A percentile compares a stretch with the other conserved stretches of the same genome.
Conservation (phyloP, 176 grass and related monocot genomes). For the Cenchrus fungigraminus region DNA sequence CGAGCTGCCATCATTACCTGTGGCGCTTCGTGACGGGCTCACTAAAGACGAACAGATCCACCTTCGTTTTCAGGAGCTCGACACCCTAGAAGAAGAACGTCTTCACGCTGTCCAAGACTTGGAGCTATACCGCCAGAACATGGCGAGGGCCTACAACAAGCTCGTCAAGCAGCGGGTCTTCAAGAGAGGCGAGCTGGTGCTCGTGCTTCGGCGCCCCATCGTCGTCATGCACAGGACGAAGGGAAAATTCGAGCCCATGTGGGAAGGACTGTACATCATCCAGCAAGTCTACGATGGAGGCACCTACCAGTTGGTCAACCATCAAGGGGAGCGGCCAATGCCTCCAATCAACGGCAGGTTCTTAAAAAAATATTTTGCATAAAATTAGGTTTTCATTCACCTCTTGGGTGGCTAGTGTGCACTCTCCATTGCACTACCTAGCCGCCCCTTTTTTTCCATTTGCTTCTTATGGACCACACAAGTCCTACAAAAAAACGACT, state of each 20-base stretch:
- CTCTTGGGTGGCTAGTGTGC: too few relatives aligned
- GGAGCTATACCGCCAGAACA: background rate
- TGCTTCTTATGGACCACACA: background rate
- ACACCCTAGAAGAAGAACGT: background rate
- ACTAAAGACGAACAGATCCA: background rate
- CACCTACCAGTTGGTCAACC: too few relatives aligned
- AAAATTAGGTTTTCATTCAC: too few relatives aligned
- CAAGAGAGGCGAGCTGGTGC: background rate
- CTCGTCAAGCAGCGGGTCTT: background rate
- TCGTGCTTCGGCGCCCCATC: background rate
- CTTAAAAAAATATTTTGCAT: background rate
- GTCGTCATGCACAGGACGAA: background rate
- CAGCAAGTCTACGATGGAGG: too few relatives aligned
- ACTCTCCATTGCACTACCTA: too few relatives aligned
- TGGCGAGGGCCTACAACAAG: background rate
- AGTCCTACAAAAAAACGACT: conserved; percentile 11
- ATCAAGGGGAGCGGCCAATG: too few relatives aligned
- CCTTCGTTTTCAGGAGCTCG: background rate
- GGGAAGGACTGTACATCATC: too few relatives aligned
- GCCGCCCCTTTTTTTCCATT: too few relatives aligned
- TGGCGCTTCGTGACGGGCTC: background rate
- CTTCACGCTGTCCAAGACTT: background rate
- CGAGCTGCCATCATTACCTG: background rate
- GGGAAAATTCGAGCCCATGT: background rate
- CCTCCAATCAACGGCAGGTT: background rate